phyloP scores from a whole-genome alignment of 2,329 filamentous ascomycete species.

The Aspergillus terreus region DNA sequence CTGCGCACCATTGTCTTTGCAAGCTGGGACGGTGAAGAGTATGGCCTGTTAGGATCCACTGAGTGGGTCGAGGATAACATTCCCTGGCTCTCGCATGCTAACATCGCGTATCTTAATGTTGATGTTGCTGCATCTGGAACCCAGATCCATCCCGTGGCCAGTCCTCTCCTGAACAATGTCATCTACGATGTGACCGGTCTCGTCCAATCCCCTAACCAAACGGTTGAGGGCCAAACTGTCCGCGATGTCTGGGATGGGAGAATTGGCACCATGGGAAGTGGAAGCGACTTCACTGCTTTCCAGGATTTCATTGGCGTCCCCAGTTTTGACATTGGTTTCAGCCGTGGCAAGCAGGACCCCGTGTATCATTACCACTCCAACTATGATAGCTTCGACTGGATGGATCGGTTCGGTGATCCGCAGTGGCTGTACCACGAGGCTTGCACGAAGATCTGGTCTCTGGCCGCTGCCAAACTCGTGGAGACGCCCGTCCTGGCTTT shows the following conservation, averaged over 20 bases:
- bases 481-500: slow-evolving; percentile 63
- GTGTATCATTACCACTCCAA: slow-evolving; percentile 77
- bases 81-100: slow-evolving; percentile 70
- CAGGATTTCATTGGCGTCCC: slow-evolving; percentile 68
- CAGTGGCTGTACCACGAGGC: slow-evolving; percentile 58
- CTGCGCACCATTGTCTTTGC: slow-evolving; percentile 88
- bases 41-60: slow-evolving; percentile 79
- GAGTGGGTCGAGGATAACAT: slow-evolving; percentile 92
- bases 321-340: slow-evolving; percentile 62
- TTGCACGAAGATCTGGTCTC: slow-evolving; percentile 62
- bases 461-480: slow-evolving; percentile 59
- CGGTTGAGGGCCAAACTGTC: slow-evolving; percentile 64
- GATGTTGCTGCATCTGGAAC: slow-evolving; percentile 69
- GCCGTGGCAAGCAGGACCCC: slow-evolving; percentile 38
- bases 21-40: slow-evolving; percentile 81
- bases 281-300: slow-evolving; percentile 72
- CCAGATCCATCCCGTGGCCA: slow-evolving; percentile 61
- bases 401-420: slow-evolving; percentile 71
- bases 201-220: slow-evolving; percentile 72
- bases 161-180: slow-evolving; percentile 71
- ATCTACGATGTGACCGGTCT: slow-evolving; percentile 63
- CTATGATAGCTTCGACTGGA: slow-evolving; percentile 82
- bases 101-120: slow-evolving; percentile 81
- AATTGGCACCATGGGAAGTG: slow-evolving; percentile 66
- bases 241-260: slow-evolving; percentile 62